These are phyloP conservation scores for Coix lacrymajobi DNA, from an alignment of 176 grass and related monocot genomes.

Conservation along the genomic window DNA sequence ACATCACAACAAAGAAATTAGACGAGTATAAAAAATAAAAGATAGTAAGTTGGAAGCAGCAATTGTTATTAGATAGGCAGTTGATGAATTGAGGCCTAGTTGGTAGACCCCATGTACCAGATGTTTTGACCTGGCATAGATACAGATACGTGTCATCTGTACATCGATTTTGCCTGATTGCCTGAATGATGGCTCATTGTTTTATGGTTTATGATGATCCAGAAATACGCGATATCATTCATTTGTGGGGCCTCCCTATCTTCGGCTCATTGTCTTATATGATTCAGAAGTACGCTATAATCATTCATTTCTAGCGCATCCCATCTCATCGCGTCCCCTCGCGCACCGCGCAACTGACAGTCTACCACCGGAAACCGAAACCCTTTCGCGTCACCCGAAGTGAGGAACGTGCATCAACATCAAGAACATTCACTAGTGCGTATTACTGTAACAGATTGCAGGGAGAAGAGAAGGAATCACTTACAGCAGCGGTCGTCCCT, in stretches of 20 bases:
- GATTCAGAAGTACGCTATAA: background rate
- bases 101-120: background rate
- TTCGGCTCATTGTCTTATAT: background rate
- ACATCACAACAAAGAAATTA: background rate
- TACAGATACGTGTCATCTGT: background rate
- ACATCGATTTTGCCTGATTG: constrained; percentile 5
- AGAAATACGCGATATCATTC: background rate
- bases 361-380: background rate
- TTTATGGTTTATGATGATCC: background rate
- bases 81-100: background rate
- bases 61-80: background rate
- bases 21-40: background rate
- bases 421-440: background rate
- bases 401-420: background rate
- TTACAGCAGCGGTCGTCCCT: background rate
- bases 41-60: background rate
- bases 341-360: background rate
- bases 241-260: background rate
- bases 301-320: background rate
- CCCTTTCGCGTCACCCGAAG: background rate
- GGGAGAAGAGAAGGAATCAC: background rate
- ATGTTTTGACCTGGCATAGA: background rate
- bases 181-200: background rate
- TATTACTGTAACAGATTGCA: background rate
- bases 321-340: background rate